Conservation (phyloP, 2,329 filamentous ascomycete genomes). For the Claviceps africana region DNA sequence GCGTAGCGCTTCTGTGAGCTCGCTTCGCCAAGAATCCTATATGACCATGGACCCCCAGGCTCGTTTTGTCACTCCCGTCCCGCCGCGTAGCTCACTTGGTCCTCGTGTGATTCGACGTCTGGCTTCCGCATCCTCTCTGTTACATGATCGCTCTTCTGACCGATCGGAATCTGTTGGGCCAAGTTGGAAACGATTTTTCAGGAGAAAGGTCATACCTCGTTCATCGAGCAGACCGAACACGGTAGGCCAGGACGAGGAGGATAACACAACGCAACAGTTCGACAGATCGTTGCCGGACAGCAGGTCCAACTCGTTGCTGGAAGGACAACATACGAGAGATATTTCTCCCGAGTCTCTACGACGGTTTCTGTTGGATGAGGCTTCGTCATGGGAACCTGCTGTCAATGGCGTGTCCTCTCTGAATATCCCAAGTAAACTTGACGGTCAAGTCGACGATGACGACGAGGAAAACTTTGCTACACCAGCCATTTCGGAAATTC, state of each 20-base stretch:
- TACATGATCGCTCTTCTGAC: constrained; percentile 25
- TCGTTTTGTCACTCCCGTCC: constrained; percentile 58
- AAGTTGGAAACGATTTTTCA: constrained; percentile 38
- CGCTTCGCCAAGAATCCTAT: constrained; percentile 41
- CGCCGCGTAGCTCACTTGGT: constrained; percentile 27
- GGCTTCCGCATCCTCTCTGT: constrained; percentile 17
- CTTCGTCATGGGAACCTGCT: constrained; percentile 11
- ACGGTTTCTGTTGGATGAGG: constrained; percentile 36
- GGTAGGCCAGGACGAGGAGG: too few relatives aligned
- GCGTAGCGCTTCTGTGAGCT: constrained; percentile 53
- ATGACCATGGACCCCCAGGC: constrained; percentile 68
- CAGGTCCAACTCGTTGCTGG: constrained; percentile 13
- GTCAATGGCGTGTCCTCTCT: neutral
- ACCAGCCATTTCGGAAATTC: constrained; percentile 31
- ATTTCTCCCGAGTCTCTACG: constrained; percentile 42
- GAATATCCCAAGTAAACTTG: constrained; percentile 22
- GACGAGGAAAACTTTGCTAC: constrained; percentile 51
- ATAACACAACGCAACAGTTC: neutral
- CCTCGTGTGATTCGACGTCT: constrained; percentile 13
- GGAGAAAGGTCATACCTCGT: constrained; percentile 21
- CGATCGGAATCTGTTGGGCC: constrained; percentile 36
- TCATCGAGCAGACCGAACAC: neutral
- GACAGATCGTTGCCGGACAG: neutral
- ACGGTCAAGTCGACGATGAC: constrained; percentile 25
- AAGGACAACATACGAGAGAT: constrained; percentile 31